These are phyloP conservation scores for Salix brachista DNA, from an alignment of 345 rosid genomes.

Conservation along the genomic window DNA sequence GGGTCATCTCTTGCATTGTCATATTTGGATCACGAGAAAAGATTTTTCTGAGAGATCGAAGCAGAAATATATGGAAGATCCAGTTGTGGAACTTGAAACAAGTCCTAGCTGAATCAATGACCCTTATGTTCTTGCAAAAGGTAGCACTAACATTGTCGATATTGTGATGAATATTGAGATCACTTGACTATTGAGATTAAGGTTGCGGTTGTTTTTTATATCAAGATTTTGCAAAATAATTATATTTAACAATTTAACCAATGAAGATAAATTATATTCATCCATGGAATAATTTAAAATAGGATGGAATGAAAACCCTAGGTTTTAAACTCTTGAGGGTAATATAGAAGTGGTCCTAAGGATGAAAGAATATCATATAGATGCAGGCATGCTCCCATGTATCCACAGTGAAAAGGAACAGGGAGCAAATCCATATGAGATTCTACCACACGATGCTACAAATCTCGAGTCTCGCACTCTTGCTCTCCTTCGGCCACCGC, in stretches of 20 bases:
- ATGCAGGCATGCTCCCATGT: background rate
- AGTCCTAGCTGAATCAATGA: background rate
- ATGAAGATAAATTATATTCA: too few species aligned
- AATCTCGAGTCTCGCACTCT: background rate
- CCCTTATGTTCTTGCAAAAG: background rate
- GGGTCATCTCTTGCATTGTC: constrained; percentile 10
- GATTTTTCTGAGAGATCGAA: background rate
- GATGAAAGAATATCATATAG: background rate
- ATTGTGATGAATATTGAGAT: too few species aligned
- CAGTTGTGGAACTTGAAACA: background rate
- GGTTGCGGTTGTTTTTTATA: too few species aligned
- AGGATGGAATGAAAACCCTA: too few species aligned
- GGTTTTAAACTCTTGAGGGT: too few species aligned
- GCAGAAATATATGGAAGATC: background rate
- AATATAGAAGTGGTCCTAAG: background rate
- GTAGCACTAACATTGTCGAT: too few species aligned
- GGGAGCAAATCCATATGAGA: constrained; percentile 3
- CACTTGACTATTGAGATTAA: too few species aligned
- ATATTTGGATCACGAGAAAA: background rate
- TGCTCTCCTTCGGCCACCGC: background rate
- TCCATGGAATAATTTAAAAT: too few species aligned
- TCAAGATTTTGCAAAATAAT: too few species aligned
- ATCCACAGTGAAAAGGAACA: background rate
- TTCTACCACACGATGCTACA: background rate
- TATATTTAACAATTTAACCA: too few species aligned